Percentiles rank a stretch among this genome's conserved stretches.
Conservation (phyloP, 805 yeast genomes). For the Tetrapisispora namnaoensis region DNA sequence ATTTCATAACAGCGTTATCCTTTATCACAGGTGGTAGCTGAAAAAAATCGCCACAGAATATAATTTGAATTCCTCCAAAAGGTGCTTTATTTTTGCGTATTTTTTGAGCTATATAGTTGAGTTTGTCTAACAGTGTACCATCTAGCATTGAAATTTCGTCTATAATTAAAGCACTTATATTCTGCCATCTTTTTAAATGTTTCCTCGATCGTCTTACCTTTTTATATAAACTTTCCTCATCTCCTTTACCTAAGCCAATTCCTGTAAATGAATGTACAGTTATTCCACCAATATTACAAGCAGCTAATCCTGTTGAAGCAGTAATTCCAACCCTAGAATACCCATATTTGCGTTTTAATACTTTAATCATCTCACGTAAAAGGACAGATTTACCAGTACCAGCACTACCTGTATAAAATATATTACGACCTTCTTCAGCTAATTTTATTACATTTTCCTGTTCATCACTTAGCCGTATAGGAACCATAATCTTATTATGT, state of each 20-base stretch:
- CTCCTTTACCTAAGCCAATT: slow-evolving; percentile 60
- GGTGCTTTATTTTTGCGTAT: slow-evolving; percentile 41
- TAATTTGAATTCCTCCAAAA: slow-evolving; percentile 73
- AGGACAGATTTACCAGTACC: slow-evolving; percentile 96
- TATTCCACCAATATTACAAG: slow-evolving; percentile 71
- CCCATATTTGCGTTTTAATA: slow-evolving; percentile 38
- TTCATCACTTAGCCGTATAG: slow-evolving; percentile 41
- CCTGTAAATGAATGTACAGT: slow-evolving; percentile 73
- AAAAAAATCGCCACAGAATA: slow-evolving; percentile 73
- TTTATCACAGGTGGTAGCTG: slow-evolving; percentile 59
- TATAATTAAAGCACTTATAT: slow-evolving; percentile 49
- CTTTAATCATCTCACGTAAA: slow-evolving; percentile 52
- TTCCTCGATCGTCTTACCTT: slow-evolving; percentile 46
- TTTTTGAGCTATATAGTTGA: slow-evolving; percentile 48
- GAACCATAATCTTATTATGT: slow-evolving; percentile 20
- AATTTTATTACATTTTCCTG: slow-evolving; percentile 57
- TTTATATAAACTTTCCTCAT: slow-evolving; percentile 35
- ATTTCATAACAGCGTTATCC: slow-evolving; percentile 28
- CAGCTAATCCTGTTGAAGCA: slow-evolving; percentile 80
- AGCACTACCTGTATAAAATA: slow-evolving; percentile 95
- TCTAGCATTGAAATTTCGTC: slow-evolving; percentile 81
- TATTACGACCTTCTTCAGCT: slow-evolving; percentile 52
- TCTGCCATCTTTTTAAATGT: slow-evolving; percentile 45
- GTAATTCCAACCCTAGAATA: slow-evolving; percentile 56
- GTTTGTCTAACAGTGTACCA: slow-evolving; percentile 53